phyloP scores from a whole-genome alignment of 179 eudicot genomes.

The Gypsophila paniculata region DNA sequence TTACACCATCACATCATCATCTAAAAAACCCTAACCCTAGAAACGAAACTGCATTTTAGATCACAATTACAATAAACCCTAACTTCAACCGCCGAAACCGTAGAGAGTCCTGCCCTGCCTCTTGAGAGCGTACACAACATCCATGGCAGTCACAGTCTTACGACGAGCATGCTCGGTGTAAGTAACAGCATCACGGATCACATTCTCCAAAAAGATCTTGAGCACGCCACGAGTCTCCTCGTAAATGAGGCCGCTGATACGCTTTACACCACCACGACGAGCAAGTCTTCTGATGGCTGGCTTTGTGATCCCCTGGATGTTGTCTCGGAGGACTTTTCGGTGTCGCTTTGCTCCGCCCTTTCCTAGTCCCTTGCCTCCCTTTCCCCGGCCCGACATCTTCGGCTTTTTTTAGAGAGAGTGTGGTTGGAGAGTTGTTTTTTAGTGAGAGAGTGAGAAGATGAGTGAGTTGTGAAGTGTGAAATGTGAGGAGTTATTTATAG shows the following conservation, averaged over 20 bases:
- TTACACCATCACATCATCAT: neutral
- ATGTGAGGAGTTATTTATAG: too few relatives aligned
- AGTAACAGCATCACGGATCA: constrained; percentile 44
- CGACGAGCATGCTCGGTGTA: constrained; percentile 47
- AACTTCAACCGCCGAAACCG: constrained; percentile 23
- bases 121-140: constrained; percentile 44
- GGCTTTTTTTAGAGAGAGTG: constrained; percentile 10
- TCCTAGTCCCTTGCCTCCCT: constrained; percentile 43
- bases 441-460: neutral
- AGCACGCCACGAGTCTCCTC: constrained; percentile 44
- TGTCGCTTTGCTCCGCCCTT: constrained; percentile 44
- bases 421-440: too few relatives aligned
- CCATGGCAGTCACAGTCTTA: constrained; percentile 49
- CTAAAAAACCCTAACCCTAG: constrained; percentile 16
- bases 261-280: constrained; percentile 46
- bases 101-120: constrained; percentile 39
- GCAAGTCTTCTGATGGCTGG: constrained; percentile 47
- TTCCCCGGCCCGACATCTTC: constrained; percentile 41
- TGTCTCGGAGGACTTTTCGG: constrained; percentile 36
- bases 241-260: constrained; percentile 43
- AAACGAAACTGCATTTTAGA: neutral
- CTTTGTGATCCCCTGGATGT: constrained; percentile 46
- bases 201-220: constrained; percentile 35
- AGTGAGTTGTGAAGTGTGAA: neutral
- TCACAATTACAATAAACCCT: too few relatives aligned